Base-by-base conservation (phyloP, 2,329 filamentous ascomycete species). In the Fusarium chlamydosporum region DNA sequence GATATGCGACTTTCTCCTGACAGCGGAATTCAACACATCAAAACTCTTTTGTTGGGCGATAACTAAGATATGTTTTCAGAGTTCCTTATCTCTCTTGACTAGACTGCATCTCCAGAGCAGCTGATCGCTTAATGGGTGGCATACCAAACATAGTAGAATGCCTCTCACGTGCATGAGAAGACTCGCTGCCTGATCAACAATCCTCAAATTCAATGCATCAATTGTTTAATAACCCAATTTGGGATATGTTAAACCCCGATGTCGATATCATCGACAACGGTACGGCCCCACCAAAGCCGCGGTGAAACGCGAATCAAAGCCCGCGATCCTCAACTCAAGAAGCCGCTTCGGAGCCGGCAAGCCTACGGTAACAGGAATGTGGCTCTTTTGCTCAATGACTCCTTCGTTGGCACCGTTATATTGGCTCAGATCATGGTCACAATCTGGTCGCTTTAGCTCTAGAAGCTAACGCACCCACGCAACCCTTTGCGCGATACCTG, bases 381-480 rank as follows among this genome's bases (percentile, higher is more conserved):
- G 67, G 67, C 62, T 65, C 54, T 42, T 27, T 40, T 70, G 20
- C 29, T 41, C 38, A 15, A 50, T 58, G 51, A 37, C 29, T 55
- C 53, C 37, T 56, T 48, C 27, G 58, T 43, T 70, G 67, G 48
- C 67, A 52, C 27, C 45, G n/a, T 26, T 9, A 61, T 65, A 70
- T 60, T 68, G 67, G 67, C 23, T 40, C 54, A 42, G 42, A 54
- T 52, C 67, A 60, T 56, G 63, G 58, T 41, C 27, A 23, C 54
- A 64, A 56, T 61, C 47, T 54, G 67, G 66, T 45, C 54, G 51
- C 67, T 54, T 64, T 70, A 70, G 62, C 52, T 58, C 53, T 56
- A 31, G 9, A 33, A 53, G 67, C 67, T 70, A 68, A 41, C 41
- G 58, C 67, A 63, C 51, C 29, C 10, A 23, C 27, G 27, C 51